Conservation (phyloP, 768 basidiomycete genomes). For the Sarcomyxa edulis region DNA sequence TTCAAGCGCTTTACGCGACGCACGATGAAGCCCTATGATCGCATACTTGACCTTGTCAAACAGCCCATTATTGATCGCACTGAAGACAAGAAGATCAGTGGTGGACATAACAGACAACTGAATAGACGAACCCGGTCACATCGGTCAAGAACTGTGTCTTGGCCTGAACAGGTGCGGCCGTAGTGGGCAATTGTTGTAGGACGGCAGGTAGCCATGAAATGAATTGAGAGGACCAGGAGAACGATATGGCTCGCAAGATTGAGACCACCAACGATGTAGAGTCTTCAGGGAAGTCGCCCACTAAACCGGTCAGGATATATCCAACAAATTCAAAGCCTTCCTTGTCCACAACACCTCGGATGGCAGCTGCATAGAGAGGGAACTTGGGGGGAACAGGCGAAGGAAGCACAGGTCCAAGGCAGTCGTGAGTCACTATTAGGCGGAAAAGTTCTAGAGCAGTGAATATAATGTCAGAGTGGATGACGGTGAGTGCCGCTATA, state of each 20-base stretch:
- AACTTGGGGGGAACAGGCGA: slow-evolving; percentile 52
- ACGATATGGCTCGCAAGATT: slow-evolving; percentile 66
- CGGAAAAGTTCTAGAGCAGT: slow-evolving; percentile 79
- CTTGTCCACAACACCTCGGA: slow-evolving; percentile 55
- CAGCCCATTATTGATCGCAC: slow-evolving; percentile 59
- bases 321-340: slow-evolving; percentile 71
- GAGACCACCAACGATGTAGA: slow-evolving; percentile 66
- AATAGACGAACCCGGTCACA: slow-evolving; percentile 59
- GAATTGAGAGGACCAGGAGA: slow-evolving; percentile 64
- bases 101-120: slow-evolving; percentile 2
- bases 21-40: slow-evolving; percentile 63
- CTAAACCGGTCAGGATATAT: slow-evolving; percentile 70
- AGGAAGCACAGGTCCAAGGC: slow-evolving; percentile 39
- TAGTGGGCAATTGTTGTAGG: slow-evolving; percentile 62
- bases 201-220: slow-evolving; percentile 69
- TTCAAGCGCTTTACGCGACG: slow-evolving; percentile 70
- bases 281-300: slow-evolving; percentile 88
- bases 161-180: slow-evolving; percentile 54
- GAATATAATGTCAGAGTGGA: slow-evolving; percentile 79
- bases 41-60: slow-evolving; percentile 83
- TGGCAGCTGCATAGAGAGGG: slow-evolving; percentile 54
- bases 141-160: slow-evolving; percentile 72
- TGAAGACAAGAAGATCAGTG: slow-evolving; percentile 23
- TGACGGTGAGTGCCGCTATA: slow-evolving; percentile 75
- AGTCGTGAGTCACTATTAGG: slow-evolving; percentile 69